phyloP scores from a whole-genome alignment of 495 filamentous ascomycete species.

The Rhypophila decipiens region DNA sequence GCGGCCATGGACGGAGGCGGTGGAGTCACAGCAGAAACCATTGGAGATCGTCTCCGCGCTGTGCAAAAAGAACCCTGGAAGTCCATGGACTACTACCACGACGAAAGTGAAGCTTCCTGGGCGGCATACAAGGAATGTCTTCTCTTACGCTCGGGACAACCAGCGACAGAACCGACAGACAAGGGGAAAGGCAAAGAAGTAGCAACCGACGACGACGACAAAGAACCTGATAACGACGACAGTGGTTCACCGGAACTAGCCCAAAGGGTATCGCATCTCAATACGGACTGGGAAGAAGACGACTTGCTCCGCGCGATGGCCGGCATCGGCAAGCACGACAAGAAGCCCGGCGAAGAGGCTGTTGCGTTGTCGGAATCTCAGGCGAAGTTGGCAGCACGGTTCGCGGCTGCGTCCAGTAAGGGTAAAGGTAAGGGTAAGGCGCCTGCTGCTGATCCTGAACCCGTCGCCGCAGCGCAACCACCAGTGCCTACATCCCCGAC shows the following conservation, averaged over 20 bases:
- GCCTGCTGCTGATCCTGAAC: not conserved
- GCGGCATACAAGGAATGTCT: slow-evolving; percentile 35
- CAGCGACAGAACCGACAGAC: slow-evolving; percentile 11
- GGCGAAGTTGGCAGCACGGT: not conserved
- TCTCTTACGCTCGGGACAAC: slow-evolving; percentile 16
- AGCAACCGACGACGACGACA: not conserved
- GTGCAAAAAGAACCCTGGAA: slow-evolving; percentile 40
- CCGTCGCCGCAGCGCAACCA: not conserved
- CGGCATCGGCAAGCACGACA: slow-evolving; percentile 22
- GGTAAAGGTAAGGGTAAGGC: slow-evolving; percentile 22
- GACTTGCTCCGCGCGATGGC: slow-evolving; percentile 34
- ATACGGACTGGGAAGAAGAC: slow-evolving; percentile 32
- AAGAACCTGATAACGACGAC: slow-evolving; percentile 3
- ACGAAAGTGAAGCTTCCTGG: slow-evolving; percentile 39
- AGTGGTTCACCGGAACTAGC: slow-evolving; percentile 18
- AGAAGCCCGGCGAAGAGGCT: slow-evolving; percentile 22
- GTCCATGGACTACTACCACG: slow-evolving; percentile 36
- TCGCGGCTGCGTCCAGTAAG: not conserved
- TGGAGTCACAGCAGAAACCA: slow-evolving; percentile 37
- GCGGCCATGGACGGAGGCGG: slow-evolving; percentile 35
- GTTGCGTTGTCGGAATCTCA: not conserved
- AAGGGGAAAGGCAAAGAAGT: slow-evolving; percentile 23
- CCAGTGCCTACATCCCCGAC: slow-evolving; percentile 1
- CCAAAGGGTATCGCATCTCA: slow-evolving; percentile 21
- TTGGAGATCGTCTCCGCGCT: slow-evolving; percentile 38